Base-by-base conservation (phyloP, 2,329 filamentous ascomycete genomes). In the Phyllosticta citribraziliensis region DNA sequence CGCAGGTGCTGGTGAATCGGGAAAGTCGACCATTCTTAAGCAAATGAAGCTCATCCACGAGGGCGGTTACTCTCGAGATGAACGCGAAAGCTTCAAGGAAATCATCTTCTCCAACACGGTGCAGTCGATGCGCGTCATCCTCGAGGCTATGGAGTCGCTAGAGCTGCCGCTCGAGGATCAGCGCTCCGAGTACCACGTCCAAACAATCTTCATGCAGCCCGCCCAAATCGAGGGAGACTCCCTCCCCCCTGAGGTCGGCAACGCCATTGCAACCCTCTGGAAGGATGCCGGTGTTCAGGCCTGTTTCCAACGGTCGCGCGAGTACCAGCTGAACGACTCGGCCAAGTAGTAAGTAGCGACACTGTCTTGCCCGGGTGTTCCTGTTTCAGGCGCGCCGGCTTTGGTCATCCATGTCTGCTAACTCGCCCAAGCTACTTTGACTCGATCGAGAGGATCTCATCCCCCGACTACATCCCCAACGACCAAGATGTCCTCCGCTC, bases 21-120 rank as follows among this genome's bases (percentile, higher is more conserved):
- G 91, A 76, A 96, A 96, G 79, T 95, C 91, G 62, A 96, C 91
- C 33, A 95, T 96, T 69, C 81, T 96, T 69, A 96, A 96, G 79
- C 91, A 96, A 82, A 96, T 96, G 91, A 99, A 97, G 83, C 88
- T 99, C 72, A 99, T 99, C 72, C 91, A 99, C 77, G 94, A 99
- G 82, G 94, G 94, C 66, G 93, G 94, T 69, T 99, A 97, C 81
- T 97, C 94, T 65, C 89, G 93, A 75, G 94, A 97, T 67, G 84
- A 87, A 74, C 80, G 84, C 59, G 84, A 87, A 72, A 86, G 84
- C 19, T 87, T 87, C 78, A 85, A 86, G 74, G 84, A 87, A 73
- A 87, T 87, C 73, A 87, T 87, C 76, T 87, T 84, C 79, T 86
- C 83, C 76, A 87, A 87, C 76, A 87, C 84, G 8, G 84, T 86